A percentile compares a stretch with the other conserved stretches of the same genome.
phyloP scores from a whole-genome alignment of 148 eudicot species.

The Amaranthus hypochondriacus region DNA sequence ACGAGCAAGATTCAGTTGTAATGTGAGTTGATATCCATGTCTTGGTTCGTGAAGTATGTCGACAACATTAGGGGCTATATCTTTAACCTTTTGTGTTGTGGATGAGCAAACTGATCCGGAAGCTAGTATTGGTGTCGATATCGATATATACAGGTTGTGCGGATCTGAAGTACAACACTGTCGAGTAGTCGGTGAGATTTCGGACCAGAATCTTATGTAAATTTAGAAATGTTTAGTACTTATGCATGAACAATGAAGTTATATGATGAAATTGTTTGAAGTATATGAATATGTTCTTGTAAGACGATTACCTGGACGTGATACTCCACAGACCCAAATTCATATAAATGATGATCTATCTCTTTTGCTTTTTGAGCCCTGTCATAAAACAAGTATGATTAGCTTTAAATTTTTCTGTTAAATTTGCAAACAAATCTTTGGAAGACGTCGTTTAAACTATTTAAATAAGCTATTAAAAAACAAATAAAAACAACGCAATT shows the following conservation, averaged over 20 bases:
- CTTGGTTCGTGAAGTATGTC: constrained; percentile 54
- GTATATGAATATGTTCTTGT: background rate
- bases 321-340: constrained; percentile 87
- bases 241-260: background rate
- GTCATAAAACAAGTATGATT: constrained; percentile 24
- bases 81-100: constrained; percentile 43
- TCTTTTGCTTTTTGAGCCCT: constrained; percentile 64
- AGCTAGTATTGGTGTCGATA: constrained; percentile 67
- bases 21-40: constrained; percentile 69
- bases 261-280: background rate
- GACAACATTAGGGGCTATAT: constrained; percentile 46
- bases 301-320: constrained; percentile 58
- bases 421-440: too few relatives aligned
- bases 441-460: too few relatives aligned
- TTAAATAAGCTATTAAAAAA: too few relatives aligned
- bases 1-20: constrained; percentile 48
- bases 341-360: constrained; percentile 73
- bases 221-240: background rate
- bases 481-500: too few relatives aligned
- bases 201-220: background rate
- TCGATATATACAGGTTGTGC: constrained; percentile 50
- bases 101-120: constrained; percentile 35
- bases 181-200: constrained; percentile 8
- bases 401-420: constrained; percentile 1
- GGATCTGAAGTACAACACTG: constrained; percentile 64